phyloP scores from a whole-genome alignment of 2,329 filamentous ascomycete species.

The Botrytis fragariae region DNA sequence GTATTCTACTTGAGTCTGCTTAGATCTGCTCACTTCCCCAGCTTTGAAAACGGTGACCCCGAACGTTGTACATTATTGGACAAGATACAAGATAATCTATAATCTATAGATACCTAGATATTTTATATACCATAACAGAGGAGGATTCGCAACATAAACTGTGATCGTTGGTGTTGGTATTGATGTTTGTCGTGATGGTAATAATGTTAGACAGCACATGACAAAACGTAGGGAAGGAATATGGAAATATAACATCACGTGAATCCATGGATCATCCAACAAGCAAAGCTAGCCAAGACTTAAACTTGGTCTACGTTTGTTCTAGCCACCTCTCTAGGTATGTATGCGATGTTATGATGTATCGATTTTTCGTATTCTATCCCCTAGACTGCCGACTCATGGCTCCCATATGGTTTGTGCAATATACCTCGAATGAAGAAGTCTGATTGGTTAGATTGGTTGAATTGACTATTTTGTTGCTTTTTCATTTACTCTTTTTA shows the following conservation, averaged over 20 bases:
- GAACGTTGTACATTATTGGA: not conserved
- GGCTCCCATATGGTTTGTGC: too few species aligned
- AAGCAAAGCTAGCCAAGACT: not conserved
- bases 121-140: not conserved
- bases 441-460: too few species aligned
- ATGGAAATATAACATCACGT: not conserved
- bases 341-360: not conserved
- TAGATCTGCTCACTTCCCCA: not conserved
- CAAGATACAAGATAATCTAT: too few species aligned
- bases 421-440: too few species aligned
- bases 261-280: not conserved
- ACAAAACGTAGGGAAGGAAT: not conserved
- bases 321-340: not conserved
- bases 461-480: too few species aligned
- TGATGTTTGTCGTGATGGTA: not conserved
- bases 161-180: too few species aligned
- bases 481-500: too few species aligned
- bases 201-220: not conserved
- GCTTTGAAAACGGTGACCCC: not conserved
- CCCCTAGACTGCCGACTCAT: too few species aligned
- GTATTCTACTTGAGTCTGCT: not conserved
- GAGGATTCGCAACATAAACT: too few species aligned
- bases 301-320: not conserved
- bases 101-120: not conserved
- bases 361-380: not conserved